A percentile compares a stretch with the other conserved stretches of the same genome.
phyloP scores from a whole-genome alignment of 2,329 filamentous ascomycete species.

The Amphichorda felina region DNA sequence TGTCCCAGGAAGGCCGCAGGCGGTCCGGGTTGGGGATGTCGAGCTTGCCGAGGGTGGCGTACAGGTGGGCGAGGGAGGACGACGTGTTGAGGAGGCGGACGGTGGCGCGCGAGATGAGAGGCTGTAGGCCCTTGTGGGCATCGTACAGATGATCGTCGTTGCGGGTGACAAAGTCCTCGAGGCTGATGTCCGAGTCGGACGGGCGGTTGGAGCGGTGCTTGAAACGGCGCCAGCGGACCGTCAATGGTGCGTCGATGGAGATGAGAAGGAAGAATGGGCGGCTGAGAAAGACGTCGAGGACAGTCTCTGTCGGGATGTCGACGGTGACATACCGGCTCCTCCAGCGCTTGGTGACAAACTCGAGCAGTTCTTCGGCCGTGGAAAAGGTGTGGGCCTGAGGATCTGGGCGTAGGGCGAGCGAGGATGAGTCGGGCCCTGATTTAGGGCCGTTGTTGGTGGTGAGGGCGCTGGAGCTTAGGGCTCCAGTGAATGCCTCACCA shows the following conservation, averaged over 20 bases:
- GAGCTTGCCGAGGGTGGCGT: constrained; percentile 59
- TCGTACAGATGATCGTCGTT: constrained; percentile 70
- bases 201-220: constrained; percentile 17
- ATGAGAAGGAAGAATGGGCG: constrained; percentile 90
- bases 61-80: constrained; percentile 56
- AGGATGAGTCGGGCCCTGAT: constrained; percentile 11
- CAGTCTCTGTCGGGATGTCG: constrained; percentile 61
- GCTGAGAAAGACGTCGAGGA: constrained; percentile 63
- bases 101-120: constrained; percentile 70
- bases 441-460: constrained; percentile 13
- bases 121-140: constrained; percentile 50
- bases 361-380: constrained; percentile 56
- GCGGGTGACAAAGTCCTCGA: constrained; percentile 43
- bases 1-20: constrained; percentile 84
- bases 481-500: constrained; percentile 8
- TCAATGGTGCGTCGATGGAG: constrained; percentile 82
- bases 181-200: constrained; percentile 15
- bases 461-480: constrained; percentile 13
- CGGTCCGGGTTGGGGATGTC: constrained; percentile 69
- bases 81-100: constrained; percentile 82
- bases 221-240: constrained; percentile 72
- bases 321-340: constrained; percentile 75
- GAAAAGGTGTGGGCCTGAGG: constrained; percentile 34
- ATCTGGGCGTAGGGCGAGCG: constrained; percentile 11
- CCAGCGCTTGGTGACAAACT: constrained; percentile 82